These are phyloP conservation scores for Kregervanrija pseudodelftensis DNA, from an alignment of 805 yeast species.

Conservation along the genomic window DNA sequence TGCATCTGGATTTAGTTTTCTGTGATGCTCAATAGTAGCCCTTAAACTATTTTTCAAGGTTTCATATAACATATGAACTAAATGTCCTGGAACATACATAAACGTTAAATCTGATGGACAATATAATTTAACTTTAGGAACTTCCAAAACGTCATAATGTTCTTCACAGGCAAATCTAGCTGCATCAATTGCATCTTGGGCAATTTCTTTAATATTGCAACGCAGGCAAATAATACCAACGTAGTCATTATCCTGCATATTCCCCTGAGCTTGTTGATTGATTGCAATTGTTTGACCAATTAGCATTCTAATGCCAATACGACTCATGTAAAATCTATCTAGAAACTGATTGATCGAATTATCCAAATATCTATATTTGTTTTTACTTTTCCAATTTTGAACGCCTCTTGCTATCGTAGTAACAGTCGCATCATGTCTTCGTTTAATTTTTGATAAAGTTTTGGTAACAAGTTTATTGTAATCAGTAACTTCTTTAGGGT, in stretches of 20 bases:
- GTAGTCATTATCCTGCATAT: slow-evolving; percentile 52
- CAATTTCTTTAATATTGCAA: slow-evolving; percentile 77
- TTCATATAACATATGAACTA: slow-evolving; percentile 86
- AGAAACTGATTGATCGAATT: slow-evolving; percentile 71
- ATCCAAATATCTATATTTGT: slow-evolving; percentile 44
- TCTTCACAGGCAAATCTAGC: slow-evolving; percentile 89
- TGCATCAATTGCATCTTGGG: slow-evolving; percentile 82
- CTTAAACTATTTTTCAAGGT: slow-evolving; percentile 79
- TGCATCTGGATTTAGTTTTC: slow-evolving; percentile 43
- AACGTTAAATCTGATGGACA: slow-evolving; percentile 72
- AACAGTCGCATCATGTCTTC: slow-evolving; percentile 87
- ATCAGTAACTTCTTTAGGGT: slow-evolving; percentile 69
- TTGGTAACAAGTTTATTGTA: slow-evolving; percentile 65
- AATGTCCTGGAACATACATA: slow-evolving; percentile 91
- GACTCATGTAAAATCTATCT: slow-evolving; percentile 82
- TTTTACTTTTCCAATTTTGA: slow-evolving; percentile 72
- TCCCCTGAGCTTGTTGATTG: slow-evolving; percentile 22
- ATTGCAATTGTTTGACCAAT: slow-evolving; percentile 92
- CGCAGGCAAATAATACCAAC: slow-evolving; percentile 86
- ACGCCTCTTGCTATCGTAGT: slow-evolving; percentile 91
- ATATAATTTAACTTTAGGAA: slow-evolving; percentile 74
- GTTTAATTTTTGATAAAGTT: slow-evolving; percentile 62
- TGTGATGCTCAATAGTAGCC: slow-evolving; percentile 81
- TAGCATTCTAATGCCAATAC: slow-evolving; percentile 89
- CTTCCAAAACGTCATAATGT: slow-evolving; percentile 79